Evolutionary conservation across 129 eudicot species (phyloP).

Genomic region (Flaveria sonorensis): DNA sequence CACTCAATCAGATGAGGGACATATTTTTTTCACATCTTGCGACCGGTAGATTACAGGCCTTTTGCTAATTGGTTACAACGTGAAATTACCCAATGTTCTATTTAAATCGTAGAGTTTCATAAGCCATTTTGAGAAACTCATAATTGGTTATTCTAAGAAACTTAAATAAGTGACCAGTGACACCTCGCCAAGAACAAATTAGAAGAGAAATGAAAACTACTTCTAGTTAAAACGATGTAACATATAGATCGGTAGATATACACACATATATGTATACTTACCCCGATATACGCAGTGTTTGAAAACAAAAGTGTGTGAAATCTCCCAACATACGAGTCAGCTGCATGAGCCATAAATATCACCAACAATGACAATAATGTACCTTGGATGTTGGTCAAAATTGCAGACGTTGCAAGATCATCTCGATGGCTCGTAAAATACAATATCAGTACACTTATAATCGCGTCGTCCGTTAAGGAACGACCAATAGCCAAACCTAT

Average conservation of each 20-base stretch:
- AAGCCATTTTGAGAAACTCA: too few species aligned
- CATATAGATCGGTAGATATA: too few species aligned
- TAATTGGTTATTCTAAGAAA: too few species aligned
- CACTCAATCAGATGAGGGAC: too few species aligned
- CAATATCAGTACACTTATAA: constrained; percentile 5
- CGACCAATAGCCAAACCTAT: constrained; percentile 21
- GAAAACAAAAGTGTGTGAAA: background rate
- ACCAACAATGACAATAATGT: constrained; percentile 24
- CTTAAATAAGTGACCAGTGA: too few species aligned
- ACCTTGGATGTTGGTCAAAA: constrained; percentile 15
- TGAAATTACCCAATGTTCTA: too few species aligned
- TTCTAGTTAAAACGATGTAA: background rate
- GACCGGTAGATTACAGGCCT: too few species aligned
- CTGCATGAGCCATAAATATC: constrained; percentile 23
- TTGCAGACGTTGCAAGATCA: constrained; percentile 12
- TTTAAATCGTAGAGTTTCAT: too few species aligned
- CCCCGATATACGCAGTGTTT: background rate
- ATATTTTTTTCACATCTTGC: too few species aligned
- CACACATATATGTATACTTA: background rate
- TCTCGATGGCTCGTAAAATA: constrained; percentile 6
- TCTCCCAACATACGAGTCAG: background rate
- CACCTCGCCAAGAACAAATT: background rate
- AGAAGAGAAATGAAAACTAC: background rate
- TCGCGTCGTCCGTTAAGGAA: constrained; percentile 14
- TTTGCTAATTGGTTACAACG: too few species aligned